These are phyloP conservation scores for Trichoderma aggressivum DNA, from an alignment of 2,329 filamentous ascomycete species.

Conservation along the genomic window DNA sequence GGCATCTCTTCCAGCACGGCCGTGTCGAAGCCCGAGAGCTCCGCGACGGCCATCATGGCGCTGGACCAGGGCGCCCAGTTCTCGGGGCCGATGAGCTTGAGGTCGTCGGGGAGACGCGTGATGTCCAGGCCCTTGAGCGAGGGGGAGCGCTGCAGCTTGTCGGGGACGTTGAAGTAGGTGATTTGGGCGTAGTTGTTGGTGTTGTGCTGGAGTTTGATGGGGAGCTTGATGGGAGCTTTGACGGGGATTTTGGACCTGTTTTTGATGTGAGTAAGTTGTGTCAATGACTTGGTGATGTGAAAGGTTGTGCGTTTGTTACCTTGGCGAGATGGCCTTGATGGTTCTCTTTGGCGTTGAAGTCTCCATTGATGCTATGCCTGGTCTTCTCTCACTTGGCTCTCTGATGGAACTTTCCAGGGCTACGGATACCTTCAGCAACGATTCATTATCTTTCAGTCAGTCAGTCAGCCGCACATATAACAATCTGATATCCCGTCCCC, in stretches of 20 bases:
- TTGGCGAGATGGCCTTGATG: constrained; percentile 1
- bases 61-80: constrained; percentile 18
- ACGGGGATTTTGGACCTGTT: constrained; percentile 1
- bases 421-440: background rate
- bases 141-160: constrained; percentile 1
- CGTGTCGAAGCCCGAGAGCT: constrained; percentile 15
- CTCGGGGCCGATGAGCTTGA: constrained; percentile 14
- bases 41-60: constrained; percentile 15
- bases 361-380: constrained; percentile 1
- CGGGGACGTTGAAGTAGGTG: constrained; percentile 18
- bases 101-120: constrained; percentile 10
- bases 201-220: background rate
- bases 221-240: background rate
- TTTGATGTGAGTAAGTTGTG: background rate
- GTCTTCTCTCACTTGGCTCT: background rate
- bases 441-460: background rate
- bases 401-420: background rate
- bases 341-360: background rate
- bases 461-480: background rate
- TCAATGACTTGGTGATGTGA: background rate
- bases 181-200: constrained; percentile 4
- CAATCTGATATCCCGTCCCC: background rate
- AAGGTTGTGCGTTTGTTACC: background rate
- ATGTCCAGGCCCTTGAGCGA: background rate
- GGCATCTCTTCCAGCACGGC: background rate